These are phyloP conservation scores for Cubamyces sp. DNA, from an alignment of 768 basidiomycete species.

Conservation along the genomic window DNA sequence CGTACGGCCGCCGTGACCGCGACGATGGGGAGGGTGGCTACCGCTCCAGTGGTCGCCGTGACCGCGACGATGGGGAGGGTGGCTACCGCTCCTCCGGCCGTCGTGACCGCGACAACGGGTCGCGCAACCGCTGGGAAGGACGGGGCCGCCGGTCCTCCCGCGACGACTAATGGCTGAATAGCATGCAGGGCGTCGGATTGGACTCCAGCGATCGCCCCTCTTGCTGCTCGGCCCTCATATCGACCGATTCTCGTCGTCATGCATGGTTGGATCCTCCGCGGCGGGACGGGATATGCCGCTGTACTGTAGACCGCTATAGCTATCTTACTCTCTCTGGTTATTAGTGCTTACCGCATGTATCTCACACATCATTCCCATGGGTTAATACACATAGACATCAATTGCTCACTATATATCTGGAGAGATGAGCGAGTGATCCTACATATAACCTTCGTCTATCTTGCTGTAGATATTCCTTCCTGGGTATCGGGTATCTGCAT, in stretches of 20 bases:
- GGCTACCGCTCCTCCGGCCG: neutral
- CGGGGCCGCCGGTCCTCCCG: neutral
- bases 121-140: neutral
- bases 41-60: neutral
- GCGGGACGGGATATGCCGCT: conserved; percentile 1
- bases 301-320: conserved; percentile 8
- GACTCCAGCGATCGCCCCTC: neutral
- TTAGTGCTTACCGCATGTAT: conserved; percentile 22
- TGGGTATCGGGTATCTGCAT: no score
- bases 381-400: conserved; percentile 5
- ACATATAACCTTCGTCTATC: no score
- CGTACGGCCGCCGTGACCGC: neutral
- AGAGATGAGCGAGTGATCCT: no score
- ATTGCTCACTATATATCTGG: no score
- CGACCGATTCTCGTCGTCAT: neutral
- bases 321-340: conserved; percentile 18
- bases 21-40: neutral
- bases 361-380: conserved; percentile 4
- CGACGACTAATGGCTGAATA: neutral
- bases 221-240: neutral
- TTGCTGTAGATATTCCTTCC: no score
- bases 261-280: neutral
- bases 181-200: neutral
- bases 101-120: neutral
- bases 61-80: neutral